phyloP scores from a whole-genome alignment of 495 filamentous ascomycete species.

The Podospora sp. region DNA sequence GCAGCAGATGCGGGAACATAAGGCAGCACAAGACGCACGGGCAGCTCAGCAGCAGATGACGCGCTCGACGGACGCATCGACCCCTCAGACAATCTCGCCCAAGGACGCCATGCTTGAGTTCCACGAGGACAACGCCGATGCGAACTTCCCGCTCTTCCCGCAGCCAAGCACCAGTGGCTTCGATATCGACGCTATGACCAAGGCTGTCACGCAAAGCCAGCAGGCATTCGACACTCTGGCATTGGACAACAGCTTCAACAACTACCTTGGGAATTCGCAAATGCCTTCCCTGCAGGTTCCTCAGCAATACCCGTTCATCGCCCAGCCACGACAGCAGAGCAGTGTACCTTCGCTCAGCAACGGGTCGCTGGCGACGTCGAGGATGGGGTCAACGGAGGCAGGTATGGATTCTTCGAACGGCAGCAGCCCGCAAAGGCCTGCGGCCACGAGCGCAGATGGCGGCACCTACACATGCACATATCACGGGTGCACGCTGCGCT shows the following conservation, averaged over 20 bases:
- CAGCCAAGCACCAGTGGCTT: slow-evolving; percentile 39
- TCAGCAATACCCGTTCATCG: slow-evolving; percentile 62
- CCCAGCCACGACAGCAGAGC: slow-evolving; percentile 46
- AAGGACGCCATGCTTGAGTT: slow-evolving; percentile 92
- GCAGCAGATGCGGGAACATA: slow-evolving; percentile 60
- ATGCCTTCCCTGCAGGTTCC: slow-evolving; percentile 53
- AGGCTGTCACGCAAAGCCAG: slow-evolving; percentile 34
- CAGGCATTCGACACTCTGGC: slow-evolving; percentile 49
- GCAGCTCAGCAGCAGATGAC: slow-evolving; percentile 56
- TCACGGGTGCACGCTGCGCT: slow-evolving; percentile 84
- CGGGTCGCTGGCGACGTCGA: slow-evolving; percentile 41
- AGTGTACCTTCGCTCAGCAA: slow-evolving; percentile 46
- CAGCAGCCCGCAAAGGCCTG: slow-evolving; percentile 54
- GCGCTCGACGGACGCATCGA: slow-evolving; percentile 47
- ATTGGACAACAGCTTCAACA: slow-evolving; percentile 46
- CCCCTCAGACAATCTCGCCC: slow-evolving; percentile 89
- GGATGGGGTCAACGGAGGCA: slow-evolving; percentile 46
- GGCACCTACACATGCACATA: slow-evolving; percentile 97
- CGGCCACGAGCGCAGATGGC: slow-evolving; percentile 67
- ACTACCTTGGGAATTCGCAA: slow-evolving; percentile 35
- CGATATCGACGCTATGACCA: slow-evolving; percentile 35
- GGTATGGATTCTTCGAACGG: slow-evolving; percentile 31
- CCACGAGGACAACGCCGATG: slow-evolving; percentile 65
- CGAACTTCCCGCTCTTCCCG: slow-evolving; percentile 69
- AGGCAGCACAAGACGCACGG: slow-evolving; percentile 59